Conservation (phyloP, 1,284 basidiomycete species). For the Trichosporon asahii region DNA sequence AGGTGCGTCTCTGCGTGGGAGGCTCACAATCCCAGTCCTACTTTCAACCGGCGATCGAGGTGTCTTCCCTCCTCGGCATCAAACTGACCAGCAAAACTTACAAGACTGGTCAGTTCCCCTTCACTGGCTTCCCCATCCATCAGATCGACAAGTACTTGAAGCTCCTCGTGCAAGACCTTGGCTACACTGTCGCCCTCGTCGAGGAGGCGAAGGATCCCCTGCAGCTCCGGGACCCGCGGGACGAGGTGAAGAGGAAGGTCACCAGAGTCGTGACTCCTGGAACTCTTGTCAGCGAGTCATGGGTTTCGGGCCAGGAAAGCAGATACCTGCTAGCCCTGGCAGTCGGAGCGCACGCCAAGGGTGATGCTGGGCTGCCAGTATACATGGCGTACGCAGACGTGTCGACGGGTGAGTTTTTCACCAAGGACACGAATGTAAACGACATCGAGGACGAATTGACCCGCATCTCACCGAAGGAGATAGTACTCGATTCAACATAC, state of each 20-base stretch:
- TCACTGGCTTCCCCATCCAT: conserved; percentile 82
- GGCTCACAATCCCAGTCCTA: conserved; percentile 64
- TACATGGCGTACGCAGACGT: conserved; percentile 84
- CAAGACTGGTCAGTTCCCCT: conserved; percentile 60
- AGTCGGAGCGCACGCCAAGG: conserved; percentile 18
- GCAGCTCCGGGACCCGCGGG: conserved; percentile 1
- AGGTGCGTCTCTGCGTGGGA: conserved; percentile 14
- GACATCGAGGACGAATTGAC: conserved; percentile 76
- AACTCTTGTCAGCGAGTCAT: conserved; percentile 83
- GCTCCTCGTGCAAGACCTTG: conserved; percentile 73
- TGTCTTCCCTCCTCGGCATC: conserved; percentile 64
- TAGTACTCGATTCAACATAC: conserved; percentile 64
- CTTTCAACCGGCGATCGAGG: conserved; percentile 79
- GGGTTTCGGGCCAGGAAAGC: conserved; percentile 76
- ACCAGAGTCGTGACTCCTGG: conserved; percentile 85
- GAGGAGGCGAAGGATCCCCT: conserved; percentile 66
- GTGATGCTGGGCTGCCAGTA: conserved; percentile 5
- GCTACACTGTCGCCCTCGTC: conserved; percentile 81
- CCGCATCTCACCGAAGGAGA: conserved; percentile 74
- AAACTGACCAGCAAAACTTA: conserved; percentile 42
- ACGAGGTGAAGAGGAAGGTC: conserved; percentile 60
- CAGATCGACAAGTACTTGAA: conserved; percentile 84
- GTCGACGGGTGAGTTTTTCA: conserved; percentile 91
- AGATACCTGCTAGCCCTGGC: conserved; percentile 78
- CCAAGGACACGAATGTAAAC: conserved; percentile 60